Evolutionary conservation across 129 eudicot species (phyloP), one percentile per base, ranked within the genome.

Genomic region (Deinandra increscens): DNA sequence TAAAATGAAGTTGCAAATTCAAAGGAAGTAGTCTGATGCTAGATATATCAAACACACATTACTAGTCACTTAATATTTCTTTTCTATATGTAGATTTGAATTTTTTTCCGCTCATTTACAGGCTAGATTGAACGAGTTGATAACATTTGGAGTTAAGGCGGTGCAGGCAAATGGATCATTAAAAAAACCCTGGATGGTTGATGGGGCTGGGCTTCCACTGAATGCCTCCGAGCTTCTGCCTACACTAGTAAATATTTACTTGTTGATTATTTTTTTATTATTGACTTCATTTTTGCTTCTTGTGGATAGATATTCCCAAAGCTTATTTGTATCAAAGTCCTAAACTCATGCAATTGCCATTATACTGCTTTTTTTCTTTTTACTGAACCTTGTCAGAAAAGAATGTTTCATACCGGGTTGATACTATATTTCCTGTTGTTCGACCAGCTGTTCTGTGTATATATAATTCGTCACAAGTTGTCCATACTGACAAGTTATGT

Each of bases 131-230:
- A 87, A 89, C 45, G 97, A 89, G 50, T 85, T 93, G 55, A 89
- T 93, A 68, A 89, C 90, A 8, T 80, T 95, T 64, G 90, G 88
- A 83, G 79, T 79, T 50, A 81, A 78, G 78, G 79, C 81, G 23
- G 69, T 59, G 42, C 84, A 70, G 12, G 76, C 76, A 64, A 76
- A 75, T 48, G 87, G 84, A 73, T 72, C 72, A 48, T 69, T 78
- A 14, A 84, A 74, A 68, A 78, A 71, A 50, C 92, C 97, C 34
- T 93, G 99, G 99, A 84, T 89, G 99, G 90, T 81, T 53, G 99
- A 93, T 83, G 99, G 99, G 34, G 90, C 92, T 73, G 97, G 99
- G 41, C 88, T 93, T 82, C 97, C 99, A 75, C 70, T 82, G 19
- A 83, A 85, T 83, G 95, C 99, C 76, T 80, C 91, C 66, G 90